Conservation (phyloP, 2,329 filamentous ascomycete genomes). For the Alternaria arborescens region DNA sequence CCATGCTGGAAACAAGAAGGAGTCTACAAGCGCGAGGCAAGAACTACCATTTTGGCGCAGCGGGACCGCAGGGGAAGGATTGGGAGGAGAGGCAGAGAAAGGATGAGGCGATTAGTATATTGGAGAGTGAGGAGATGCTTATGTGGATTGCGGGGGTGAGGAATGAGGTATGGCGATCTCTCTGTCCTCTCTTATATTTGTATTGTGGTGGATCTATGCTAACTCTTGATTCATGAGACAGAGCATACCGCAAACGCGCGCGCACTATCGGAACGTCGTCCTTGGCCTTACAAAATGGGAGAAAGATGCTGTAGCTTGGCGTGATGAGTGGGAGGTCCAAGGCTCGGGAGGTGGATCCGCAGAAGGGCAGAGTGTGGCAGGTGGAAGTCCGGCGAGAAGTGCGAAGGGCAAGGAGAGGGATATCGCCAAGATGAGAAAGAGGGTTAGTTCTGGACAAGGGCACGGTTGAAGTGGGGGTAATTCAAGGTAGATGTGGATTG, state of each 20-base stretch:
- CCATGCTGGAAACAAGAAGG: slow-evolving; percentile 34
- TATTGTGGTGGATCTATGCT: not conserved
- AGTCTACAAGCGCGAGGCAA: slow-evolving; percentile 38
- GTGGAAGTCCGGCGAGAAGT: slow-evolving; percentile 24
- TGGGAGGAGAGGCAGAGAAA: slow-evolving; percentile 36
- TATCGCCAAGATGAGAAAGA: slow-evolving; percentile 22
- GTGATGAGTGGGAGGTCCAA: slow-evolving; percentile 20
- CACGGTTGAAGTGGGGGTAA: not conserved
- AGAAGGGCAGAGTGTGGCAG: not conserved
- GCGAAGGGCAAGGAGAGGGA: slow-evolving; percentile 28
- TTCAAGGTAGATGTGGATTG: accelerated
- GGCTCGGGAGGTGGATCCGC: slow-evolving; percentile 26
- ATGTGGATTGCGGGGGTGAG: slow-evolving; percentile 44
- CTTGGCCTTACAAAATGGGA: slow-evolving; percentile 1
- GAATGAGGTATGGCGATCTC: slow-evolving; percentile 43
- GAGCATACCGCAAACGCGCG: slow-evolving; percentile 44
- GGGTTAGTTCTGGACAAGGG: slow-evolving; percentile 16
- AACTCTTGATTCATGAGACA: not conserved
- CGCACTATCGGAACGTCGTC: slow-evolving; percentile 43
- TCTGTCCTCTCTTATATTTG: not conserved
- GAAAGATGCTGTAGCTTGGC: slow-evolving; percentile 25
- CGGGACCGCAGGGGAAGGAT: not conserved
- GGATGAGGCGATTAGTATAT: slow-evolving; percentile 42
- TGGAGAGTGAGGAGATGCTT: slow-evolving; percentile 50
- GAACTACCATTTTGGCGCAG: slow-evolving; percentile 3